Base-by-base conservation (phyloP, 495 filamentous ascomycete genomes). In the Darksidea phi region DNA sequence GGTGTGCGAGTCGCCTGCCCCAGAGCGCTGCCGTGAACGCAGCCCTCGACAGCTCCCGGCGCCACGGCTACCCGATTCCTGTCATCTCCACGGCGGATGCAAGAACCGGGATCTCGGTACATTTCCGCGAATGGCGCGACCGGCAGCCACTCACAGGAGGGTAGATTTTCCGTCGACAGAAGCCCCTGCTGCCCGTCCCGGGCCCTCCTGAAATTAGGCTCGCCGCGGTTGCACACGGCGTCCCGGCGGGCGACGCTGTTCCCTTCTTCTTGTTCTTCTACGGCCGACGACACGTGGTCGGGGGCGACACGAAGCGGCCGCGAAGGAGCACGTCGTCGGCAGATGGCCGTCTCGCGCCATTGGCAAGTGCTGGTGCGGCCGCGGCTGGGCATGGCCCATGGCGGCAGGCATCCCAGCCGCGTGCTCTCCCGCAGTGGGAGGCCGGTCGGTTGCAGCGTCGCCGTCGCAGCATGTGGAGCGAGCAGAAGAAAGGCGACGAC, bases 101-200 rank as follows among this genome's bases (percentile, higher is more conserved):
- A 61, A 42, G 50, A 67, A 59, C 64, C 64, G 48, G 56, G 56
- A 41, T 56, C 43, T 48, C 64, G 64, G 64, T 53, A 67, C 55
- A 21, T 23, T 21, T 56, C 36, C 46, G 46, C 64, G 46, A 59
- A 67, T 63, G 34, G 59, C 59, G 60, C 51, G 64, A 61, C 63
- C 34, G 20, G 25, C 52, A 32, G 6, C 15, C 18, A 57, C 47
- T 34, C 21, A 13, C 26, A 24, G 15, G 38, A 18, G 47, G 46
- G 56, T 10, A 46, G 42, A 48, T 54, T 54, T 51, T 50, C 48
- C 63, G 28, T 48, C 48, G 34, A 48, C 48, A 54, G 43, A 53
- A 10, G 38, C 42, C 55, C 54, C 55, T 53, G 15, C 20, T 41
- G 6, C 28, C 1, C 57, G 23, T 10, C 49, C 24, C 45, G 23